phyloP scores from a whole-genome alignment of 2,329 filamentous ascomycete genomes.

The Scolecobasidium constrictum region DNA sequence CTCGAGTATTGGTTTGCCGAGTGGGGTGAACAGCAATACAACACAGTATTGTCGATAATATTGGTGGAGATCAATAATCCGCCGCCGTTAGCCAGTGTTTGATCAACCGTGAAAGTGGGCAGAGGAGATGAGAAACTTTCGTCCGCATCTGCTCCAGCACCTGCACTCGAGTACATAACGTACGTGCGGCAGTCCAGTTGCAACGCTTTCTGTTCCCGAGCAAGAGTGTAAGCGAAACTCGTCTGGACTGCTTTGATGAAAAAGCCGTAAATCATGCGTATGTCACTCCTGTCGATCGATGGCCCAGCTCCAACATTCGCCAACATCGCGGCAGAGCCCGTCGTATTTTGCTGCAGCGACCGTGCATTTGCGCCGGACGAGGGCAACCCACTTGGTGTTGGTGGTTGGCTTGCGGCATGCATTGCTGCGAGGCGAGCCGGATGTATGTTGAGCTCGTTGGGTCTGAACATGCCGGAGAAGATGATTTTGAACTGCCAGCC shows the following conservation, averaged over 20 bases:
- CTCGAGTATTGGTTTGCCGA: not conserved
- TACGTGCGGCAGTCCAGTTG: not conserved
- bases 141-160: not conserved
- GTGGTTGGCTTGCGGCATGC: not conserved
- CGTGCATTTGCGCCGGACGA: not conserved
- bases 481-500: not conserved
- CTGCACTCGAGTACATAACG: not conserved
- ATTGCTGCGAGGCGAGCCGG: not conserved
- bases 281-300: not conserved
- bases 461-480: not conserved
- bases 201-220: not conserved
- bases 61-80: constrained; percentile 4
- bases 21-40: too few species aligned
- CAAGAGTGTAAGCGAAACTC: not conserved
- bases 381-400: not conserved
- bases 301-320: not conserved
- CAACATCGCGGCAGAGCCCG: not conserved
- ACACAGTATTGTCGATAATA: not conserved
- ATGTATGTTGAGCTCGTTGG: not conserved
- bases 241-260: not conserved
- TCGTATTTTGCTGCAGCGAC: not conserved
- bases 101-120: constrained; percentile 3
- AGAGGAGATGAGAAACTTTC: not conserved
- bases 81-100: constrained; percentile 5
- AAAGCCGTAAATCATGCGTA: not conserved